Base-by-base conservation (phyloP, 495 filamentous ascomycete species). In the Annulohypoxylon stygium region DNA sequence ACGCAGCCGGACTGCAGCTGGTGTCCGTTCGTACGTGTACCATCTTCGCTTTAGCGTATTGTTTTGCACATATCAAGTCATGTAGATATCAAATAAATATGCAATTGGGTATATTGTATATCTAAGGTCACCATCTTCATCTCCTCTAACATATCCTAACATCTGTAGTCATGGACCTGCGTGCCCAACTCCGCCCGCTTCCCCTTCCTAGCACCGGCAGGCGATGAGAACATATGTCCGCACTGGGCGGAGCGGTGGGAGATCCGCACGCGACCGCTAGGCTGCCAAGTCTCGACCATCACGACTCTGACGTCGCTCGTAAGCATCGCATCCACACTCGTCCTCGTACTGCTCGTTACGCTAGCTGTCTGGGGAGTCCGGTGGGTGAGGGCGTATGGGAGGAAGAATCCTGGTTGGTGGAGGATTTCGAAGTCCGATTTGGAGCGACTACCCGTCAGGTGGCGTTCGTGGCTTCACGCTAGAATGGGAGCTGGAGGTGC, bases 231-330 rank as follows among this genome's bases (percentile, higher is more conserved):
- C 45, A 75, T 84, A 2, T 88, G 86, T 53, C 86, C 86, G 30
- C 76, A 84, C 58, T 78, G 79, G 75, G 74, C 81, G 1, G 86
- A 88, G 75, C 74, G 83, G 36, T 88, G 84, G 82, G 86, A 88
- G 71, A 70, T 88, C 12, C 82, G 86, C 23, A 81, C 86, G 7
- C 77, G 76, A 18, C 78, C 80, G 12, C 75, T 89, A 2, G 83
- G 84, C 4, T 87, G 86, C 66, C 72, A 83, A 30, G 84, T 87
- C 0, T 87, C 85, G n/a, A 86, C 84, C 14, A 81, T 86, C 48
- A 88, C 84, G 7, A 78, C 78, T 12, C 73, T 87, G 20, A 82
- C 81, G 0, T 78, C 78, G 45, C 55, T 85, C n/a, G 74, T 81
- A 2, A 78, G 81, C 1, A 75, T 86, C 9, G 36, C 74, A 41